A percentile compares a stretch with the other conserved stretches of the same genome.
These are phyloP conservation scores for Aspergillus terreus DNA, from an alignment of 2,329 filamentous ascomycete species.

Conservation along the genomic window DNA sequence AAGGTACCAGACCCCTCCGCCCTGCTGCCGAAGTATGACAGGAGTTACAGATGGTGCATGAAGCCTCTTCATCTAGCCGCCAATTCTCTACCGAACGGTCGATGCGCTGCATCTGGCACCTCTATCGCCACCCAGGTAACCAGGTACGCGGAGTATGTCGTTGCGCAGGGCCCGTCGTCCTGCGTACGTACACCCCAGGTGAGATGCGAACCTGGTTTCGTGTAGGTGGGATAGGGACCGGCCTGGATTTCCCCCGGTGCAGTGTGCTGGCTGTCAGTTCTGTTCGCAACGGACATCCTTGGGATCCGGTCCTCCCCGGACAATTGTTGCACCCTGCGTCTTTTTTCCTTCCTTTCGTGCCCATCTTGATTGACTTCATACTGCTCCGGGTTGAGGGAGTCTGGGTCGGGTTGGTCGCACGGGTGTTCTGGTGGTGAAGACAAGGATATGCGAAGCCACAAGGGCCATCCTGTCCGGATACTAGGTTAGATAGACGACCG, in stretches of 20 bases:
- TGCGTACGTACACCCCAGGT: neutral
- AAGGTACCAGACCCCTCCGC: neutral
- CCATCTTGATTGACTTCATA: neutral
- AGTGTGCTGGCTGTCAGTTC: neutral
- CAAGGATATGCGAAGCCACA: too few species aligned
- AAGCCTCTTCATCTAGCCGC: too few species aligned
- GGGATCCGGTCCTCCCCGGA: neutral
- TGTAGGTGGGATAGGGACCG: neutral
- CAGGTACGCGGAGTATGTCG: neutral
- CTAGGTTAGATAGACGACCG: neutral
- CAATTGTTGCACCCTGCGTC: conserved; percentile 1
- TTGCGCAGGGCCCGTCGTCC: neutral
- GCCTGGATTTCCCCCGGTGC: neutral
- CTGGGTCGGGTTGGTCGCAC: neutral
- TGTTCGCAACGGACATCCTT: neutral
- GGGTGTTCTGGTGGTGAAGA: neutral
- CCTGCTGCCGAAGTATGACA: neutral
- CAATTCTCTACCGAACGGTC: too few species aligned
- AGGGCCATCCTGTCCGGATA: neutral
- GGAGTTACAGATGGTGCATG: neutral
- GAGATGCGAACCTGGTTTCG: neutral
- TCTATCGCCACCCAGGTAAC: neutral
- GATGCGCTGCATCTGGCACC: too few species aligned
- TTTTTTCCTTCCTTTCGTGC: neutral
- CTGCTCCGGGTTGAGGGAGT: neutral